Percentiles rank a stretch among this genome's conserved stretches.
phyloP scores from a whole-genome alignment of 345 rosid species.

The Populus deltoides region DNA sequence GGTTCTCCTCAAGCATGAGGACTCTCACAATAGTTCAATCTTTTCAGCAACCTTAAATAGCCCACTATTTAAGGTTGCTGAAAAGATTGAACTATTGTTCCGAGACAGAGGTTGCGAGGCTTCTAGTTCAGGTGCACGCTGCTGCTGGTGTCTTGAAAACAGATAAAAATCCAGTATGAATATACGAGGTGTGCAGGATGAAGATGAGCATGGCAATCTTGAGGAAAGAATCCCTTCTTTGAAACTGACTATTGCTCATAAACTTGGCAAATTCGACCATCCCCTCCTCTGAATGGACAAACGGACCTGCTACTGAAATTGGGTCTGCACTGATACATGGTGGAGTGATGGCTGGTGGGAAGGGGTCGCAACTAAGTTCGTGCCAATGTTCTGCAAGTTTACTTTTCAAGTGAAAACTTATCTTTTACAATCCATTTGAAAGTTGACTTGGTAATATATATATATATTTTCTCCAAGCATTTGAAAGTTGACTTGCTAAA shows the following conservation, averaged over 20 bases:
- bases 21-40: too few species aligned
- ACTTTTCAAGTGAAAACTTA: background rate
- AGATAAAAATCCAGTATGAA: slow-evolving; percentile 52
- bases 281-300: slow-evolving; percentile 40
- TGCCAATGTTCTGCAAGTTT: too few species aligned
- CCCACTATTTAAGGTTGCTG: slow-evolving; percentile 47
- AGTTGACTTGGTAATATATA: too few species aligned
- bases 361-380: slow-evolving; percentile 59
- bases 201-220: slow-evolving; percentile 70
- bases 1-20: background rate
- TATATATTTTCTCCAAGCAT: too few species aligned
- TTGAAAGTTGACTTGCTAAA: too few species aligned
- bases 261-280: slow-evolving; percentile 72
- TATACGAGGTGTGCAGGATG: slow-evolving; percentile 57
- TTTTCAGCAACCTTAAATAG: background rate
- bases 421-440: background rate
- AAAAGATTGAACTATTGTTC: slow-evolving; percentile 66
- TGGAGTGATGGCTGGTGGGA: slow-evolving; percentile 99
- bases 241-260: slow-evolving; percentile 66
- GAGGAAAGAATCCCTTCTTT: slow-evolving; percentile 88
- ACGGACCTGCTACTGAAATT: slow-evolving; percentile 31
- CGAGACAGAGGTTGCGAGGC: slow-evolving; percentile 97
- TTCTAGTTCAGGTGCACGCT: slow-evolving; percentile 93
- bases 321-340: slow-evolving; percentile 60
- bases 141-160: slow-evolving; percentile 57